These are phyloP conservation scores for Corinectria fuckeliana DNA, from an alignment of 2,329 filamentous ascomycete genomes.

Conservation along the genomic window DNA sequence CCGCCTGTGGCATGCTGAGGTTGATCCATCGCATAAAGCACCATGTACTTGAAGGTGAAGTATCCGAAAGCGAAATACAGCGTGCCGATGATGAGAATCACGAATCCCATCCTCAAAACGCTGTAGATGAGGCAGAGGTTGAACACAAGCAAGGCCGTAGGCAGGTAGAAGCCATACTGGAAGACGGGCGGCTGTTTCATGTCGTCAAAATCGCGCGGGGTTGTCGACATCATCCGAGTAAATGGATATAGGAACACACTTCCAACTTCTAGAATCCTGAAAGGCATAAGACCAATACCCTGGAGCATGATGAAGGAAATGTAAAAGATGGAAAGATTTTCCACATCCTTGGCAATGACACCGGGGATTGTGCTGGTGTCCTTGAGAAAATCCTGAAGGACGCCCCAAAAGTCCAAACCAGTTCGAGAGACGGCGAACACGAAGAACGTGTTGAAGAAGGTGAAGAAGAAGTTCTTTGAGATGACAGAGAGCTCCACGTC, in stretches of 20 bases:
- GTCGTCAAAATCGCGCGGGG: constrained; percentile 87
- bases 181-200: constrained; percentile 84
- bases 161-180: constrained; percentile 95
- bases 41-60: constrained; percentile 95
- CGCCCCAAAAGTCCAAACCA: constrained; percentile 75
- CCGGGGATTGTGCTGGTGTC: constrained; percentile 81
- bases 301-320: constrained; percentile 94
- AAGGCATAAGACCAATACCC: constrained; percentile 90
- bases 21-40: constrained; percentile 98
- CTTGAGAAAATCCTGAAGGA: constrained; percentile 75
- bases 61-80: constrained; percentile 84
- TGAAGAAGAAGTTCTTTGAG: constrained; percentile 99
- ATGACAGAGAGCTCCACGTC: constrained; percentile 95
- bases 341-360: constrained; percentile 77
- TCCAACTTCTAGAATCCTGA: constrained; percentile 89
- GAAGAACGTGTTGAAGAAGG: constrained; percentile 98
- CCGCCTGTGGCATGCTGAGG: constrained; percentile 91
- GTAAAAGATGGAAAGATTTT: constrained; percentile 82
- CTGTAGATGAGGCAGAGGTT: constrained; percentile 97
- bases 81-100: constrained; percentile 81
- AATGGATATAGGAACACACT: constrained; percentile 85
- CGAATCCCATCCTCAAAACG: constrained; percentile 78
- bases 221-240: constrained; percentile 77
- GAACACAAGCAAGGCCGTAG: constrained; percentile 89
- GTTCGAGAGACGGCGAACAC: constrained; percentile 90